Evolutionary conservation across 345 rosid species (phyloP).

Genomic region (Ceriops tagal): DNA sequence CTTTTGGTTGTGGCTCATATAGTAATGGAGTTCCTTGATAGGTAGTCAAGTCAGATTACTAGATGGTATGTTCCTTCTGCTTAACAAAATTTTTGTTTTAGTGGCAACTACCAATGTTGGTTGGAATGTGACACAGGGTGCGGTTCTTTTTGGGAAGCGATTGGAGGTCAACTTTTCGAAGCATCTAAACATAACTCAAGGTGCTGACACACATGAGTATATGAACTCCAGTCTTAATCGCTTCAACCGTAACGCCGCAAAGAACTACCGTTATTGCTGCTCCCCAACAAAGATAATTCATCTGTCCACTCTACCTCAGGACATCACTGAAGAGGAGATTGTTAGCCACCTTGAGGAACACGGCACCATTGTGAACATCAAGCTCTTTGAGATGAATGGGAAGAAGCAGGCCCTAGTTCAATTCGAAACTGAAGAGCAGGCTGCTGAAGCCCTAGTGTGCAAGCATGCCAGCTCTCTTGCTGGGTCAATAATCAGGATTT

Average conservation of each 20-base stretch:
- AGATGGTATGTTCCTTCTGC: too few relatives aligned
- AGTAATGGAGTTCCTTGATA: too few relatives aligned
- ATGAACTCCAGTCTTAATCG: constrained; percentile 83
- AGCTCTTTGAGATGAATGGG: constrained; percentile 91
- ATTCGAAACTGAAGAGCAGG: constrained; percentile 86
- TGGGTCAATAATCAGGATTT: constrained; percentile 82
- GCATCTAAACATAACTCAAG: constrained; percentile 84
- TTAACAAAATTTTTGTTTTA: background rate
- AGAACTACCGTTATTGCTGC: constrained; percentile 96
- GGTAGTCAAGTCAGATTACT: too few relatives aligned
- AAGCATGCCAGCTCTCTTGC: constrained; percentile 82
- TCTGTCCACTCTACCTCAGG: constrained; percentile 90
- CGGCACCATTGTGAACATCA: constrained; percentile 59
- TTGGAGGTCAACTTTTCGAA: constrained; percentile 94
- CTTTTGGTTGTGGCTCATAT: too few relatives aligned
- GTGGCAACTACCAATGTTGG: background rate
- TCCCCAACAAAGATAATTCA: constrained; percentile 97
- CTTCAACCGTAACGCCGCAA: constrained; percentile 92
- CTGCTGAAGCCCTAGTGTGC: constrained; percentile 87
- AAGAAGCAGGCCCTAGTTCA: constrained; percentile 85
- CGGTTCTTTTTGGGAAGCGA: constrained; percentile 82
- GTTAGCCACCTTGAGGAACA: constrained; percentile 70
- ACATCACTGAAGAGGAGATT: constrained; percentile 78
- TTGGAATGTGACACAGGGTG: constrained; percentile 50
- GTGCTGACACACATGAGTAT: constrained; percentile 80